A percentile compares a stretch with the other conserved stretches of the same genome.
Conservation (phyloP, 352 stramenopile species). For the Phytophthora citricola region DNA sequence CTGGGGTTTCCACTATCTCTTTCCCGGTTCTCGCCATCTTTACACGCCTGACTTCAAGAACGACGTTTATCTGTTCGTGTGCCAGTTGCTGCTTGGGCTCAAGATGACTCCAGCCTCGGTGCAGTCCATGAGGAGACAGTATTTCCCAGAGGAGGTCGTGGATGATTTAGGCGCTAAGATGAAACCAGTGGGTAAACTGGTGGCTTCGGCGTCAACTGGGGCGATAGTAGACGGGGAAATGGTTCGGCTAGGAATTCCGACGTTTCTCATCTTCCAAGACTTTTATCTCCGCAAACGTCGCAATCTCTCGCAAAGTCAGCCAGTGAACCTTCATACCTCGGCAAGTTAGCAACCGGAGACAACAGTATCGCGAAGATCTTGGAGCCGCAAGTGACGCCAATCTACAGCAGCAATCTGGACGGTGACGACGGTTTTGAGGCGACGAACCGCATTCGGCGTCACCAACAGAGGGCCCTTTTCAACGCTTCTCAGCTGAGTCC, state of each 20-base stretch:
- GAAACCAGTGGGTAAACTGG: slow-evolving; percentile 41
- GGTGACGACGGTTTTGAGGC: slow-evolving; percentile 16
- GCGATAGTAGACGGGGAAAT: slow-evolving; percentile 16
- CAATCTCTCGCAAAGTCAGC: slow-evolving; percentile 44
- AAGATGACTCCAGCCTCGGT: slow-evolving; percentile 71
- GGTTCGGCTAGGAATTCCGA: slow-evolving; percentile 17
- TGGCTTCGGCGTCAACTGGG: slow-evolving; percentile 13
- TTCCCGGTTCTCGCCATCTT: slow-evolving; percentile 86
- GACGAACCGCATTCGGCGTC: slow-evolving; percentile 43
- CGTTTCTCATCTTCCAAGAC: slow-evolving; percentile 32
- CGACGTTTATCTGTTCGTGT: slow-evolving; percentile 77
- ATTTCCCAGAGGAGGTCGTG: slow-evolving; percentile 79
- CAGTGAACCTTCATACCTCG: slow-evolving; percentile 62
- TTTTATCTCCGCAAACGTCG: slow-evolving; percentile 37
- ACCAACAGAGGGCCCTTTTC: slow-evolving; percentile 77
- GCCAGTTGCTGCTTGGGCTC: slow-evolving; percentile 72
- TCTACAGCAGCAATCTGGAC: slow-evolving; percentile 17
- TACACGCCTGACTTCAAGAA: slow-evolving; percentile 88
- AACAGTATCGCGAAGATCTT: slow-evolving; percentile 73
- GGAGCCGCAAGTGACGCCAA: slow-evolving; percentile 7
- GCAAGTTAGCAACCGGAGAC: slow-evolving; percentile 54
- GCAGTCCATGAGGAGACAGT: slow-evolving; percentile 70
- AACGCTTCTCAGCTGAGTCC: slow-evolving; percentile 83
- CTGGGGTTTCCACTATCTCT: slow-evolving; percentile 90
- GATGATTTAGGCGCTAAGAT: slow-evolving; percentile 55